These are phyloP conservation scores for Solanum pimpinellifolium DNA, from an alignment of 257 asterid species.

Conservation along the genomic window DNA sequence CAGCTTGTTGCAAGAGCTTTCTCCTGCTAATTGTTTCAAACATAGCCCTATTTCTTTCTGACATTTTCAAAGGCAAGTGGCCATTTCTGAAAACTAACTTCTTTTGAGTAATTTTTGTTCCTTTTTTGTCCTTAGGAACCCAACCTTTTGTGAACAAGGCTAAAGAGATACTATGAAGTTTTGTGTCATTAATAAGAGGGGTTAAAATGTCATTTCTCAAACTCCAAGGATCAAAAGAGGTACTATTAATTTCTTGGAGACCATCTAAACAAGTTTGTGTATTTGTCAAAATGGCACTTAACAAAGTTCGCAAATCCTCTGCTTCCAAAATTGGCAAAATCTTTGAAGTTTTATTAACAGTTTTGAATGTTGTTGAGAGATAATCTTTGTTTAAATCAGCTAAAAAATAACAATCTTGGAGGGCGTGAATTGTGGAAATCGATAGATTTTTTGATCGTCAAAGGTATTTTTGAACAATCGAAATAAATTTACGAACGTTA, in stretches of 20 bases:
- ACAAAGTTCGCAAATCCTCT: neutral
- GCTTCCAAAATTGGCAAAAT: neutral
- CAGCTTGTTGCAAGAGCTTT: neutral
- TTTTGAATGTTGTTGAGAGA: neutral
- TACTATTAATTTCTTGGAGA: neutral
- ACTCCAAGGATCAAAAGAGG: neutral
- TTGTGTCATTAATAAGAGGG: neutral
- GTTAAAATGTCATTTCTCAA: neutral
- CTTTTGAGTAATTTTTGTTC: neutral
- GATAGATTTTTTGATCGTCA: neutral
- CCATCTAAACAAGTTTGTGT: slow-evolving; percentile 19
- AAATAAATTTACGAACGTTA: neutral
- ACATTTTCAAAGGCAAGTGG: neutral
- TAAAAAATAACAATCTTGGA: slow-evolving; percentile 18
- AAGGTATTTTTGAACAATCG: neutral
- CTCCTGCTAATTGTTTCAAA: neutral
- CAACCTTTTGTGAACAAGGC: slow-evolving; percentile 15
- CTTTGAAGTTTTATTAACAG: neutral
- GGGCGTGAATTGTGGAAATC: neutral
- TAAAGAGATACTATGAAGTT: slow-evolving; percentile 14
- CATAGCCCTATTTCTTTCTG: neutral
- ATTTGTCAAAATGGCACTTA: slow-evolving; percentile 22
- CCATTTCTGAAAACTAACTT: neutral
- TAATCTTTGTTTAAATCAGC: neutral
- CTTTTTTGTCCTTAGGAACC: neutral